These are phyloP conservation scores for Pseudoneurospora amorphoporcata DNA, from an alignment of 495 filamentous ascomycete species.

Conservation along the genomic window DNA sequence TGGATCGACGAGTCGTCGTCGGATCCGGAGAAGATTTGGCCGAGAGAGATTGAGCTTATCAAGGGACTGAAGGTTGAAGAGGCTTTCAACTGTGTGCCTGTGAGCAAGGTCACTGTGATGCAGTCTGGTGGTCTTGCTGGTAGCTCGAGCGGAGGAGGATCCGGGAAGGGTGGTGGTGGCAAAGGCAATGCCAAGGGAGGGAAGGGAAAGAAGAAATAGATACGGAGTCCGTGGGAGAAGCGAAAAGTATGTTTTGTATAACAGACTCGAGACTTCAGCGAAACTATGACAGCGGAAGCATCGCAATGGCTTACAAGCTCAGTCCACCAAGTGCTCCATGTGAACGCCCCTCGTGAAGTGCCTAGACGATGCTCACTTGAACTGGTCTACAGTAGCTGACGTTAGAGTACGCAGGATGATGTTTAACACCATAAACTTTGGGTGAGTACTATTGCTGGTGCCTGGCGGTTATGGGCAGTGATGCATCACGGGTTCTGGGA, in stretches of 20 bases:
- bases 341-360: background rate
- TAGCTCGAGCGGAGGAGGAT: conserved; percentile 29
- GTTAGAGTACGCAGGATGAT: background rate
- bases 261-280: background rate
- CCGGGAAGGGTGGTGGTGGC: conserved; percentile 32
- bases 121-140: conserved; percentile 43
- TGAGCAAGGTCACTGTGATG: conserved; percentile 80
- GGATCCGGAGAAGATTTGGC: conserved; percentile 71
- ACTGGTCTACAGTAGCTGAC: background rate
- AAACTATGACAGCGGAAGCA: background rate
- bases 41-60: conserved; percentile 70
- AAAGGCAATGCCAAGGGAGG: conserved; percentile 6
- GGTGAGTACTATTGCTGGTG: background rate
- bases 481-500: background rate
- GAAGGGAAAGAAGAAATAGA: conserved; percentile 8
- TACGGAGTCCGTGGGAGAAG: background rate
- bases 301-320: background rate
- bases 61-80: conserved; percentile 72
- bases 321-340: background rate
- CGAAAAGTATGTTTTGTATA: background rate
- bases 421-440: background rate
- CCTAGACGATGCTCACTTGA: background rate
- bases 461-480: no score
- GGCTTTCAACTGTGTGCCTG: conserved; percentile 69
- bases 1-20: conserved; percentile 44